A percentile compares a stretch with the other conserved stretches of the same genome.
Conservation (phyloP, 2,329 filamentous ascomycete species). For the Corynespora cassiicola region DNA sequence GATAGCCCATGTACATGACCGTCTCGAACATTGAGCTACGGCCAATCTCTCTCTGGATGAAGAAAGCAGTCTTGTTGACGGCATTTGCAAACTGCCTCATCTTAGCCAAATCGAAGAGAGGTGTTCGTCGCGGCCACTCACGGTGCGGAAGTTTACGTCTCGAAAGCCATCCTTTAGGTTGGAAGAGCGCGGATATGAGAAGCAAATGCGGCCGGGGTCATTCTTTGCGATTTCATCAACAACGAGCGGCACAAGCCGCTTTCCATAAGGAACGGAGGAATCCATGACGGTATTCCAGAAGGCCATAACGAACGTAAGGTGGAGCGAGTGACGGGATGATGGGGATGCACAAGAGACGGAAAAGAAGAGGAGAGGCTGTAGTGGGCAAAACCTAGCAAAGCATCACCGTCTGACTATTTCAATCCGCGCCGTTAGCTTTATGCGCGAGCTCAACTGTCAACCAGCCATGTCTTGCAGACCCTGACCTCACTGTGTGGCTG, state of each 20-base stretch:
- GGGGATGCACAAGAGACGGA: conserved; percentile 6
- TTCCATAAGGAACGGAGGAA: conserved; percentile 22
- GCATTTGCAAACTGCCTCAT: conserved; percentile 37
- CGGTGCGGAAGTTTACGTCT: conserved; percentile 37
- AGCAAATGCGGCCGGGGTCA: conserved; percentile 27
- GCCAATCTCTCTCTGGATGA: conserved; percentile 36
- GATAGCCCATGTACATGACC: conserved; percentile 33
- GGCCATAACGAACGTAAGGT: conserved; percentile 22
- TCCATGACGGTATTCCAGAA: conserved; percentile 38
- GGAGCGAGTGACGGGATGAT: conserved; percentile 9
- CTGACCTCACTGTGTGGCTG: conserved; percentile 5
- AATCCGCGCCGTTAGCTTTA: not conserved
- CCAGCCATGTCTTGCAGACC: conserved; percentile 7
- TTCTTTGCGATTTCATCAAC: conserved; percentile 48
- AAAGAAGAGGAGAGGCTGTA: not conserved
- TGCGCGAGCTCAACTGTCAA: conserved; percentile 7
- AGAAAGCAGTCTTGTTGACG: conserved; percentile 37
- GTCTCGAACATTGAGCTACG: conserved; percentile 34
- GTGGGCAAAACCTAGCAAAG: conserved; percentile 2
- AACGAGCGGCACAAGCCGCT: conserved; percentile 30
- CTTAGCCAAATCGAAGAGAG: conserved; percentile 27
- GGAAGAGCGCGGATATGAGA: conserved; percentile 25
- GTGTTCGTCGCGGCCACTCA: conserved; percentile 25
- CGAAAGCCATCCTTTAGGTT: conserved; percentile 32
- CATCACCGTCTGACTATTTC: conserved; percentile 3